A percentile compares a stretch with the other conserved stretches of the same genome.
Evolutionary conservation across 1,139 yeast genomes (phyloP).

Genomic region (Taiozyma sp.): DNA sequence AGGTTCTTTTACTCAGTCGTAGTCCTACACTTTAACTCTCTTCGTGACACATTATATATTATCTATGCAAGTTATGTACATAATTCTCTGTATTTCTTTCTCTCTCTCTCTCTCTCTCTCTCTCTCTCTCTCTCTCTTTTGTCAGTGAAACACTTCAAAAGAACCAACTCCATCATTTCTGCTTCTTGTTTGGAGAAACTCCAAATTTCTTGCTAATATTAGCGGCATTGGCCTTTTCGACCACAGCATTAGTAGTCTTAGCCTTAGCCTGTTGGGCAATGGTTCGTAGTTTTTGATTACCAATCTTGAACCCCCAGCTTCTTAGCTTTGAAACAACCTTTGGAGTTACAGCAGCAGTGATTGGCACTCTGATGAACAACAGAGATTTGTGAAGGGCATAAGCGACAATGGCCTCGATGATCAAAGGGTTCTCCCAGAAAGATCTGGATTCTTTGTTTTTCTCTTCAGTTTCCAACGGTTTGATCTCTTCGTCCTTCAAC

Average conservation of each 20-base stretch:
- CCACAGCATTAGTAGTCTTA: constrained; percentile 18
- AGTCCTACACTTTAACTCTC: background rate
- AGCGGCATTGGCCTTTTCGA: constrained; percentile 21
- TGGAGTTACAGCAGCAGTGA: constrained; percentile 93
- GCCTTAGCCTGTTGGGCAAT: constrained; percentile 19
- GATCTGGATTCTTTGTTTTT: constrained; percentile 2
- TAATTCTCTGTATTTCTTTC: background rate
- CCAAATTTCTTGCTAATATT: constrained; percentile 43
- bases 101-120: background rate
- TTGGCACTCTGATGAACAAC: constrained; percentile 73
- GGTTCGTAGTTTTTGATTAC: constrained; percentile 31
- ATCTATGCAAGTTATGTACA: background rate
- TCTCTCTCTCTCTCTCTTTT: background rate
- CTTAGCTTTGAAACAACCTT: constrained; percentile 61
- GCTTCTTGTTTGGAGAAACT: constrained; percentile 42
- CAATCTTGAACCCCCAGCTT: constrained; percentile 78
- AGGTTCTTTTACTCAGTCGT: too few species aligned
- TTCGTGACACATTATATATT: background rate
- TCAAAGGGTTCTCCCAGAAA: constrained; percentile 40
- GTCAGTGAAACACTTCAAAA: constrained; percentile 28
- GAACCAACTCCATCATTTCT: constrained; percentile 62
- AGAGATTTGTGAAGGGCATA: constrained; percentile 91
- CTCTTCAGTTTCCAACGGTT: constrained; percentile 16
- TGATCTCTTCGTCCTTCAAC: constrained; percentile 24
- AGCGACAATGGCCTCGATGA: constrained; percentile 82